Evolutionary conservation across 805 yeast species (phyloP).

Genomic region (Hanseniaspora valbyensis): DNA sequence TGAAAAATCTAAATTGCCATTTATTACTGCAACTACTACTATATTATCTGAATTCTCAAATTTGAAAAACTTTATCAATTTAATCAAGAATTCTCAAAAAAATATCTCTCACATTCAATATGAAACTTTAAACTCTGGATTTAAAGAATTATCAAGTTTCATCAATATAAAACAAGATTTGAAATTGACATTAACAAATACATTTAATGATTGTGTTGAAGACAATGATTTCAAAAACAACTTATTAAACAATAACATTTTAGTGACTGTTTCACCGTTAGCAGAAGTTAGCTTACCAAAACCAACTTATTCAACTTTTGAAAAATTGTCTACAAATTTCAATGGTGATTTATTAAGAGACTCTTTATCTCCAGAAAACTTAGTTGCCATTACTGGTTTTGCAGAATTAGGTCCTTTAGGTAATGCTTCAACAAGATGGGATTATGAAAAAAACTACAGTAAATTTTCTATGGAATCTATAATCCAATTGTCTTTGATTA

Average conservation of each 20-base stretch:
- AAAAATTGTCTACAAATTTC: conserved; percentile 44
- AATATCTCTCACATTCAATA: background rate
- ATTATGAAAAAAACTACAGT: conserved; percentile 74
- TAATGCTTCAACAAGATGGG: conserved; percentile 86
- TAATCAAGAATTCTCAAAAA: background rate
- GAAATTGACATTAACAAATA: conserved; percentile 36
- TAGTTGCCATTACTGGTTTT: conserved; percentile 78
- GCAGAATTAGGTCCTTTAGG: conserved; percentile 93
- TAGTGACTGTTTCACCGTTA: background rate
- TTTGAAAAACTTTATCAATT: background rate
- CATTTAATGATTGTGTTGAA: background rate
- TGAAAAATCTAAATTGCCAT: background rate
- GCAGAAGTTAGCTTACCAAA: conserved; percentile 40
- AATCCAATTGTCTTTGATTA: conserved; percentile 87
- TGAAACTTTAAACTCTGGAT: background rate
- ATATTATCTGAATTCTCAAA: background rate
- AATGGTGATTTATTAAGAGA: conserved; percentile 47
- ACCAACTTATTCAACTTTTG: conserved; percentile 58
- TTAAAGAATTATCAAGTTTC: conserved; percentile 39
- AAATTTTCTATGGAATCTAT: conserved; percentile 74
- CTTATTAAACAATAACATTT: background rate
- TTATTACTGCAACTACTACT: background rate
- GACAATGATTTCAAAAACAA: background rate
- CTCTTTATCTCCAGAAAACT: conserved; percentile 64
- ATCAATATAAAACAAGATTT: conserved; percentile 69